Base-by-base conservation (phyloP, 495 filamentous ascomycete genomes). In the Cryomyces antarcticus region DNA sequence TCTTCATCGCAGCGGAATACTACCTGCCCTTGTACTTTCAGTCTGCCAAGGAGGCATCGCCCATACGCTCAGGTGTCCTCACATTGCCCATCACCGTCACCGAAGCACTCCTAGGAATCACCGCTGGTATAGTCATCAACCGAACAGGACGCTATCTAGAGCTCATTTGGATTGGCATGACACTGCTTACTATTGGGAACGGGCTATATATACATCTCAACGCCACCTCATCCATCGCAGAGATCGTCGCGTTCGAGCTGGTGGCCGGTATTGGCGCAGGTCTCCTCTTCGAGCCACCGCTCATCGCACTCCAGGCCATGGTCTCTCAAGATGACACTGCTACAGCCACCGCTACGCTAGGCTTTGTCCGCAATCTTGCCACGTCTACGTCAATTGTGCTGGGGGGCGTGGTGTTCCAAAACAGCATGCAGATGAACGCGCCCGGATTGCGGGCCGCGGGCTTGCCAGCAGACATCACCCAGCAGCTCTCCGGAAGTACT, bases 1-100 rank as follows among this genome's bases (percentile, higher is more conserved):
- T 62, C 10, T 71, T 67, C 55, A 66, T 72, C 6, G 63, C 57
- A 0, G 61, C 57, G 5, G 70, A 72, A 42, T 77, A 71, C 50
- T 77, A 73, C 44, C 59, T 75, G 13, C 72, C 72, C 0, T 61
- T 76, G 0, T 76, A 68, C 51, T 67, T 75, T 17, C 73, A 77
- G 51, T 67, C 65, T 4, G 71, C 62, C 0, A 59, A 63, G 28
- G 55, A 53, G 39, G 66, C 67, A 0, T 63, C 64, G 0, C 71
- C 73, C 1, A 53, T 73, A 44, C 60, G 54, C 10, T 71, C 69
- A 0, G 73, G 73, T 41, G 38, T 71, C 4, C 44, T 73, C 4
- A 59, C 71, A 10, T 57, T 77, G 10, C 71, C 73, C 3, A 49
- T 70, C 34, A 65, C 69, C 10, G 43, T 76, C 10, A 60, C 60